These are phyloP conservation scores for Medicago truncatula DNA, from an alignment of 306 rosid species.

Conservation along the genomic window MtrunA17r5.0-ANR NC_053047.1:4186501-4187000, in stretches of 20 bases:
- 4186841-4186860: not conserved
- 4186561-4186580: conserved; percentile 1
- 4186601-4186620: conserved; percentile 16
- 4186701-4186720: conserved; percentile 84
- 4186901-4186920: not conserved
- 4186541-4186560: conserved; percentile 31
- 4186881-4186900: not conserved
- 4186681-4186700: conserved; percentile 78
- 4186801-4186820: conserved; percentile 17
- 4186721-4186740: conserved; percentile 95
- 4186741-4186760: conserved; percentile 65
- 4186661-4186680: conserved; percentile 85
- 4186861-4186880: not conserved
- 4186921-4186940: not conserved
- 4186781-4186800: not conserved
- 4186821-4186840: not conserved
- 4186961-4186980: not conserved
- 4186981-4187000: not conserved
- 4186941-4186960: not conserved
- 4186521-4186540: not conserved
- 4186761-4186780: conserved; percentile 33
- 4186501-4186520: not conserved
- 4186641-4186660: conserved; percentile 48
- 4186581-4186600: not conserved
- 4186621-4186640: conserved; percentile 22